These are phyloP conservation scores for Zygotorulaspora florentina DNA, from an alignment of 805 yeast species.

Conservation along the genomic window DNA sequence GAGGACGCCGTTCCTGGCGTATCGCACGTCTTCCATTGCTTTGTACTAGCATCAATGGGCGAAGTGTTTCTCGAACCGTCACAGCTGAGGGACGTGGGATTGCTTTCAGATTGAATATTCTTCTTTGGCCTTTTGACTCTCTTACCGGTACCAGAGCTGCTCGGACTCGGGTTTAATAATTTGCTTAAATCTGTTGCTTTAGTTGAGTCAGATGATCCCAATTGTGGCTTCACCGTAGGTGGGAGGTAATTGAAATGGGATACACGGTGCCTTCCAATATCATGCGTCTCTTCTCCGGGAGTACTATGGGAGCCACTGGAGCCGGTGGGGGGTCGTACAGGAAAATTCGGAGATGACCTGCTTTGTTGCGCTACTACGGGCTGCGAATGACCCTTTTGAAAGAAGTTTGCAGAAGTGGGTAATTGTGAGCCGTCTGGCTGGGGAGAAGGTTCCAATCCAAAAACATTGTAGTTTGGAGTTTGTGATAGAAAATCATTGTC, in stretches of 20 bases:
- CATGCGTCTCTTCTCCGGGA: slow-evolving; percentile 34
- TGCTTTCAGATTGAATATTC: slow-evolving; percentile 9
- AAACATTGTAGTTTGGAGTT: slow-evolving; percentile 21
- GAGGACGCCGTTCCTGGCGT: slow-evolving; percentile 9
- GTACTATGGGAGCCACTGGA: slow-evolving; percentile 22
- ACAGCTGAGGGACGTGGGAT: slow-evolving; percentile 4
- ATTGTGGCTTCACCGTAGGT: slow-evolving; percentile 67
- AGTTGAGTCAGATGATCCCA: slow-evolving; percentile 54
- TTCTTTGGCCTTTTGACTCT: slow-evolving; percentile 14
- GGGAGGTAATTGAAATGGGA: slow-evolving; percentile 75
- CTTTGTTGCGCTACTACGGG: not conserved
- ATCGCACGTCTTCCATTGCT: slow-evolving; percentile 5
- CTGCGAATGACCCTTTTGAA: not conserved
- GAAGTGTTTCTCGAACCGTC: slow-evolving; percentile 8
- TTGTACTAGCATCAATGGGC: slow-evolving; percentile 6
- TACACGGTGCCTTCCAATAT: slow-evolving; percentile 51
- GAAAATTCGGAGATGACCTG: slow-evolving; percentile 7
- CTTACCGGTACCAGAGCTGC: slow-evolving; percentile 4
- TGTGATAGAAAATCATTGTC: slow-evolving; percentile 22
- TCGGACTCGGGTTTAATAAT: slow-evolving; percentile 39
- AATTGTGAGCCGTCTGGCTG: slow-evolving; percentile 7
- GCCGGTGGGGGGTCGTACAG: slow-evolving; percentile 14
- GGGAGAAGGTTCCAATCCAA: slow-evolving; percentile 20
- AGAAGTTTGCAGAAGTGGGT: not conserved
- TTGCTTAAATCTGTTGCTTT: slow-evolving; percentile 44